A percentile compares a stretch with the other conserved stretches of the same genome.
These are phyloP conservation scores for Cercophora scortea DNA, from an alignment of 495 filamentous ascomycete genomes.

Conservation along the genomic window DNA sequence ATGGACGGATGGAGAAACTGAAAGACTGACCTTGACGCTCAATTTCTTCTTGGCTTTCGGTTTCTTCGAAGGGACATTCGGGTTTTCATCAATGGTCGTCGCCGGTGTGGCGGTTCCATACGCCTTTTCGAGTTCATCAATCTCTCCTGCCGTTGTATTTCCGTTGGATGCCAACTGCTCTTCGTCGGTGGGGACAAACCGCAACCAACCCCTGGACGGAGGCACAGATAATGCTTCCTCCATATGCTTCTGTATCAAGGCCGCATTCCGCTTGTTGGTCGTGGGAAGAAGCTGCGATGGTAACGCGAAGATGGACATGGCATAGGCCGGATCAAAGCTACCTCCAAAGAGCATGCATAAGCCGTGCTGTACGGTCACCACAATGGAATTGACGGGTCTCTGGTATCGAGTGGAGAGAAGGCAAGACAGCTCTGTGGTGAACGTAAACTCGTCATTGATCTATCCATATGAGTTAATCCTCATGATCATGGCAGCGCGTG, in stretches of 20 bases:
- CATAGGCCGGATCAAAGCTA: slow-evolving; percentile 70
- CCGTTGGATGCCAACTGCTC: slow-evolving; percentile 65
- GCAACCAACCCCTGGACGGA: slow-evolving; percentile 56
- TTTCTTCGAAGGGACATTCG: neutral
- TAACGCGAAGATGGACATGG: slow-evolving; percentile 68
- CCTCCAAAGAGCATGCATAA: slow-evolving; percentile 67
- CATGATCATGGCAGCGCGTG: neutral
- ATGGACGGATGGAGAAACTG: too few relatives aligned
- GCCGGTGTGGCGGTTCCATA: neutral
- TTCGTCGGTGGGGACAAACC: slow-evolving; percentile 61
- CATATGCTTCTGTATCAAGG: slow-evolving; percentile 63
- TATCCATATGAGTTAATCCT: slow-evolving; percentile 14
- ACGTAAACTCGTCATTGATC: slow-evolving; percentile 59
- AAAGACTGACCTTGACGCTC: slow-evolving; percentile 19
- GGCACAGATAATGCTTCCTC: slow-evolving; percentile 58
- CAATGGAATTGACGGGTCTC: slow-evolving; percentile 59
- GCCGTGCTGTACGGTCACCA: slow-evolving; percentile 67
- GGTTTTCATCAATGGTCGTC: neutral
- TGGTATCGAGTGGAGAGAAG: slow-evolving; percentile 67
- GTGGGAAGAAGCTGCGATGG: slow-evolving; percentile 60
- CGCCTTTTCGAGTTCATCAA: slow-evolving; percentile 45
- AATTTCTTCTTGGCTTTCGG: slow-evolving; percentile 21
- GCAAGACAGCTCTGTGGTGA: slow-evolving; percentile 62
- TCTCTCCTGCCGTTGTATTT: slow-evolving; percentile 59
- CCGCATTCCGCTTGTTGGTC: slow-evolving; percentile 76